A percentile compares a stretch with the other conserved stretches of the same genome.
phyloP scores from a whole-genome alignment of 148 eudicot species.

The Suaeda aralocaspica region DNA sequence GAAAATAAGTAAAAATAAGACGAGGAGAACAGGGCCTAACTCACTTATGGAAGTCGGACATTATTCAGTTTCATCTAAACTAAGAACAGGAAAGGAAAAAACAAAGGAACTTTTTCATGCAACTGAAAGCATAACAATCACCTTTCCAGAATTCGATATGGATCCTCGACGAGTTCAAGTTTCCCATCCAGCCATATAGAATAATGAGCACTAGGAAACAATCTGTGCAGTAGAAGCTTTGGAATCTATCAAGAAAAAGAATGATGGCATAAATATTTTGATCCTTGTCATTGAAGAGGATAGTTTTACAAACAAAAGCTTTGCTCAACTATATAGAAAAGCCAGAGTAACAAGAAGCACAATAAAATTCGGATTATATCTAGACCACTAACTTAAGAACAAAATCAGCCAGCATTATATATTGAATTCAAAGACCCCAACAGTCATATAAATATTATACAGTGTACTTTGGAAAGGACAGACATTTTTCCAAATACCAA shows the following conservation, averaged over 20 bases:
- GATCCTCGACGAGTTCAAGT: slow-evolving; percentile 96
- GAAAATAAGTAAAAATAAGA: too few species aligned
- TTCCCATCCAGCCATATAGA: slow-evolving; percentile 98
- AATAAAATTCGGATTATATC: neutral
- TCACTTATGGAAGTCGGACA: too few species aligned
- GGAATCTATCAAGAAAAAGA: slow-evolving; percentile 58
- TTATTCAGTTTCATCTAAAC: too few species aligned
- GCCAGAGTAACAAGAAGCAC: neutral
- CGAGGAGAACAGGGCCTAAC: too few species aligned
- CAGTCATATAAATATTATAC: neutral
- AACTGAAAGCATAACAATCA: slow-evolving; percentile 22
- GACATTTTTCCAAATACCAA: neutral
- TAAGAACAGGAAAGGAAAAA: too few species aligned
- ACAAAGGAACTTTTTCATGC: neutral
- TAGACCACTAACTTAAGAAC: neutral
- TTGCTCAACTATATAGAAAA: neutral
- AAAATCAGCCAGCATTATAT: neutral
- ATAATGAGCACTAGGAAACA: slow-evolving; percentile 88
- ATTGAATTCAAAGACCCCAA: neutral
- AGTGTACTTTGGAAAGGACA: neutral
- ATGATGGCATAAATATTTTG: neutral
- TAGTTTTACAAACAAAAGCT: neutral
- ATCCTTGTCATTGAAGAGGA: neutral
- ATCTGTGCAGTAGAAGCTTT: slow-evolving; percentile 88
- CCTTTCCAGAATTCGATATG: slow-evolving; percentile 96